Base-by-base conservation (phyloP, 148 eudicot genomes). In the Amaranthus cruentus region DNA sequence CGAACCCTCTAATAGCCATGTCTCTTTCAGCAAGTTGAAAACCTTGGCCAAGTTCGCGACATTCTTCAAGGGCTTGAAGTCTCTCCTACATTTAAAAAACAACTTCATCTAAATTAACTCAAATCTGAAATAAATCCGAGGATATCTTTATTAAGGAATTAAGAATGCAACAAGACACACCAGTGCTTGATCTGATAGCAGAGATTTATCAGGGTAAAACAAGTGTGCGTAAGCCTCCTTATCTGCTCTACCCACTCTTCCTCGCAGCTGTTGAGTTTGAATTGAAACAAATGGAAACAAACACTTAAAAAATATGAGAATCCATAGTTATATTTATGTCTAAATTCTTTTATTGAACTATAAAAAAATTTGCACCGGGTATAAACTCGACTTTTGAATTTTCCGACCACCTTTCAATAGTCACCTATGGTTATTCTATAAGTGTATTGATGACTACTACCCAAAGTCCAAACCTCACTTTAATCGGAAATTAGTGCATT, bases 21-120 rank as follows among this genome's bases (percentile, higher is more conserved):
- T 95, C 98, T 84, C 92, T 88, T 85, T 95, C 97, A 54, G 98
- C 97, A 76, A 95, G 96, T 72, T 88, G 98, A 78, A 95, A 95
- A 47, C 98, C 98, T 83, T 88, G 97, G 64, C 98, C 98, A 79
- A 95, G 98, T 43, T 95, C 93, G 75, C 87, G 79, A 73, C 93
- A 91, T 77, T 95, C 98, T 87, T 95, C 97, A 70, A 95, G 96
- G 66, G 98, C 98, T 65, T 83, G 83, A 78, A 95, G 98, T 81
- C 98, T 85, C 85, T 91, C 97, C 98, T 94, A 74, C 15, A 76
- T 59, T 63, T 71, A 67, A 62, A 76, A 79, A 8, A 78, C 60
- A 18, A 50, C 42, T 18, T 60, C 43, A 55, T 15, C 7, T 54
- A 4, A 64, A 44, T 28, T 6, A 63, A 9, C 49, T 59, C 47